A percentile compares a stretch with the other conserved stretches of the same genome.
Conservation (phyloP, 805 yeast genomes). For the Komagataella ulmi region DNA sequence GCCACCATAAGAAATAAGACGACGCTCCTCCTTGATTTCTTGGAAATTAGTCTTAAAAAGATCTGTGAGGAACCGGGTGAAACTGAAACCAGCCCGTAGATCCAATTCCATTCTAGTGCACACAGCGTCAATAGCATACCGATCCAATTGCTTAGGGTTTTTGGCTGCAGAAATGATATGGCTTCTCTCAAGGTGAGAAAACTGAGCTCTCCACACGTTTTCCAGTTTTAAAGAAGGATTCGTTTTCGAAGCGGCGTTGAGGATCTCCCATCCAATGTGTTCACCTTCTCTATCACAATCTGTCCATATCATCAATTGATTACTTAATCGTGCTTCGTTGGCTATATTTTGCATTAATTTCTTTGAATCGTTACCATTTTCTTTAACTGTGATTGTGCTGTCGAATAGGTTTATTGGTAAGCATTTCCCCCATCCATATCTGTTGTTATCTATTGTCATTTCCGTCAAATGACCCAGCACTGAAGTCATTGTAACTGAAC, state of each 20-base stretch:
- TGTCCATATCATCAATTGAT: slow-evolving; percentile 84
- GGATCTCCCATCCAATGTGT: slow-evolving; percentile 76
- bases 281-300: slow-evolving; percentile 98
- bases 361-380: slow-evolving; percentile 22
- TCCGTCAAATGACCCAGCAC: slow-evolving; percentile 74
- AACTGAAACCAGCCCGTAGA: slow-evolving; percentile 76
- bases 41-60: slow-evolving; percentile 23
- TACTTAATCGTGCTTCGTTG: slow-evolving; percentile 45
- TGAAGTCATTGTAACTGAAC: slow-evolving; percentile 83
- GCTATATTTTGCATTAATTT: slow-evolving; percentile 51
- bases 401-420: slow-evolving; percentile 54
- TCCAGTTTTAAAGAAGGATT: slow-evolving; percentile 32
- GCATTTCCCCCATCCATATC: slow-evolving; percentile 53
- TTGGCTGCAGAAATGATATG: slow-evolving; percentile 71
- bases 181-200: slow-evolving; percentile 70
- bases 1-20: slow-evolving; percentile 63
- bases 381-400: slow-evolving; percentile 42
- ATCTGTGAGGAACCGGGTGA: slow-evolving; percentile 69
- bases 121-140: slow-evolving; percentile 71
- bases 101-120: slow-evolving; percentile 79
- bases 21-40: slow-evolving; percentile 11
- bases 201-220: slow-evolving; percentile 60
- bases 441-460: slow-evolving; percentile 38
- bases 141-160: slow-evolving; percentile 50
- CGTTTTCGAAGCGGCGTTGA: slow-evolving; percentile 46